Evolutionary conservation across 2,329 filamentous ascomycete genomes (phyloP), one percentile per base, ranked within the genome.

Genomic region (Dryadomyces quercus-mongolicae): DNA sequence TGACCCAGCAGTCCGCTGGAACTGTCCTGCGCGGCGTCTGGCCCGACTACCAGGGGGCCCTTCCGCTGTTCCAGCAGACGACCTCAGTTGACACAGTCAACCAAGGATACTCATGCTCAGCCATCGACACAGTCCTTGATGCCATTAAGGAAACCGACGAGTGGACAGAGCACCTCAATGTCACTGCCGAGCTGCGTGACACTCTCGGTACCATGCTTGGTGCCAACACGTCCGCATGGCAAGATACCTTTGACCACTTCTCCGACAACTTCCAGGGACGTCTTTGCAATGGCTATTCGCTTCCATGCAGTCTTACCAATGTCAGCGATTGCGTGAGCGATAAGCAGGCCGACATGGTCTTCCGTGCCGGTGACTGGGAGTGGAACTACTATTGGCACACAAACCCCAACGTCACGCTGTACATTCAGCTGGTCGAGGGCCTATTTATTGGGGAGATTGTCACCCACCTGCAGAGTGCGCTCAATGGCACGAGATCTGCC

Each of bases 281-380:
- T 21, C 42, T 49, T 15, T 54, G 53, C 53, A 54, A 54, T 42
- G 53, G 53, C 47, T 54, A 54, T 31, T 5, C 9, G 20, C 53
- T 54, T 40, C 53, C 53, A n/a, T 54, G 53, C 53, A 54, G 53
- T 42, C 18, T 16, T 1, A 31, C 18, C 40, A 16, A 45, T 25
- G 2, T 1, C 18, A 40, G 18, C 25, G 42, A 13, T n/a, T 54
- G 53, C 40, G 53, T 54, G 12, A 51, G 21, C 18, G 53, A 50
- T 3, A 40, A 10, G 40, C 53, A 54, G 53, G 53, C 47, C n/a
- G 31, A 51, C 6, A 51, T 31, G 20, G 53, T 54, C 40, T 54
- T 54, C 42, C 53, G 53, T 5, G 53, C 53, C 31, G 53, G 53
- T 16, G 53, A 54, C 53, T 54, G 53, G 53, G 49, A 51, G 53